Percentiles rank a stretch among this genome's conserved stretches.
Evolutionary conservation across 345 rosid species (phyloP).

Genomic region (Camelina sativa): DNA sequence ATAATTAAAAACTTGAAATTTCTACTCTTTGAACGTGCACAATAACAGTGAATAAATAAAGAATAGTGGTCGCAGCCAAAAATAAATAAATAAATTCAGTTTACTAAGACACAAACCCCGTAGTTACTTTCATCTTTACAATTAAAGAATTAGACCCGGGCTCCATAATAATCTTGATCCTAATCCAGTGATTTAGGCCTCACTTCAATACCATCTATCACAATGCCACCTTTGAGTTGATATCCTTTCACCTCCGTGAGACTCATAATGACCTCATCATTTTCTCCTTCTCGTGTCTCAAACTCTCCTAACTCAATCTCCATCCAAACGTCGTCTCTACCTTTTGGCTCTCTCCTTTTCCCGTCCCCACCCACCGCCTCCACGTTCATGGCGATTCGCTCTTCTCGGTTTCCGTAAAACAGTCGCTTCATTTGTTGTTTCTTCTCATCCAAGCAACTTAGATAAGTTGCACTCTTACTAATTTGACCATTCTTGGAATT

Average conservation of each 20-base stretch:
- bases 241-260: constrained; percentile 50
- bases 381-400: constrained; percentile 21
- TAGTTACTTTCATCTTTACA: too few species aligned
- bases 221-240: constrained; percentile 58
- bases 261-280: constrained; percentile 43
- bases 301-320: constrained; percentile 59
- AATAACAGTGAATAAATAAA: not conserved
- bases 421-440: constrained; percentile 43
- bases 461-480: constrained; percentile 30
- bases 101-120: not conserved
- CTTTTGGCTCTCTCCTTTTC: constrained; percentile 20
- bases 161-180: not conserved
- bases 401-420: too few species aligned
- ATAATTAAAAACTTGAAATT: too few species aligned
- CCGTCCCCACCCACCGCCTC: not conserved
- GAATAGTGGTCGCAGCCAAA: too few species aligned
- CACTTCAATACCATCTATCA: constrained; percentile 53
- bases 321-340: constrained; percentile 53
- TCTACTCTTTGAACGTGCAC: not conserved
- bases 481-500: constrained; percentile 28
- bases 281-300: constrained; percentile 38
- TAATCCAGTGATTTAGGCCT: constrained; percentile 41
- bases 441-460: constrained; percentile 46
- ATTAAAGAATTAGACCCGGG: not conserved
- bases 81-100: too few species aligned